Evolutionary conservation across 495 filamentous ascomycete species (phyloP).

Genomic region (Penicillium manginii): DNA sequence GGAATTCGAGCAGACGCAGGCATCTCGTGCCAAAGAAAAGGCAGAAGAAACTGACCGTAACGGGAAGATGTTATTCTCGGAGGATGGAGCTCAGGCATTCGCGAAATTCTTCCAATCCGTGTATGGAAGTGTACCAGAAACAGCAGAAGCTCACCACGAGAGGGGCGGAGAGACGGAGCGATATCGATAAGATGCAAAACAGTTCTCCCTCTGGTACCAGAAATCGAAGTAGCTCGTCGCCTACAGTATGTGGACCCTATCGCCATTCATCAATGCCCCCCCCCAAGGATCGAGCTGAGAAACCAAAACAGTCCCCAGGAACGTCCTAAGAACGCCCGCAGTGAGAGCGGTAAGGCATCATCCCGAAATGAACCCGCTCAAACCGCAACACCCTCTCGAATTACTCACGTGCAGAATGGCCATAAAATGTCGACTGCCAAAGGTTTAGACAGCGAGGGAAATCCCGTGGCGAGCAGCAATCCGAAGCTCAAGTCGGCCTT

Average conservation of each 20-base stretch:
- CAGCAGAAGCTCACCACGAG: not conserved
- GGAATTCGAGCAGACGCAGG: conserved; percentile 42
- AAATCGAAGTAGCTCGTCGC: too few relatives aligned
- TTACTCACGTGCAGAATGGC: not conserved
- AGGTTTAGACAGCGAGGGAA: not conserved
- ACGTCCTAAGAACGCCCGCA: not conserved
- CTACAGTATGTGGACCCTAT: not conserved
- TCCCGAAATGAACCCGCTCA: too few relatives aligned
- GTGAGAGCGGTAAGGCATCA: not conserved
- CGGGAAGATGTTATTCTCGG: not conserved
- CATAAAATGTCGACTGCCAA: not conserved
- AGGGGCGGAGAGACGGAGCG: not conserved
- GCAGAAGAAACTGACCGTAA: not conserved
- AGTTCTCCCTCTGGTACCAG: too few relatives aligned
- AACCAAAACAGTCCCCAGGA: not conserved
- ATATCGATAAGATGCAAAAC: not conserved
- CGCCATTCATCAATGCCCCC: not conserved
- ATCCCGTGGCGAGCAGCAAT: not conserved
- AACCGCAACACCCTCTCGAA: not conserved
- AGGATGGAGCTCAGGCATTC: not conserved
- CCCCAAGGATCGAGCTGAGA: not conserved
- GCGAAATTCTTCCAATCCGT: not conserved
- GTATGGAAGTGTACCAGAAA: not conserved
- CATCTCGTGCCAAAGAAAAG: not conserved
- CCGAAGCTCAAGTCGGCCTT: not conserved